Percentiles rank a stretch among this genome's conserved stretches.
These are phyloP conservation scores for Xanthoceras sorbifolium DNA, from an alignment of 345 rosid species.

Conservation along the genomic window DNA sequence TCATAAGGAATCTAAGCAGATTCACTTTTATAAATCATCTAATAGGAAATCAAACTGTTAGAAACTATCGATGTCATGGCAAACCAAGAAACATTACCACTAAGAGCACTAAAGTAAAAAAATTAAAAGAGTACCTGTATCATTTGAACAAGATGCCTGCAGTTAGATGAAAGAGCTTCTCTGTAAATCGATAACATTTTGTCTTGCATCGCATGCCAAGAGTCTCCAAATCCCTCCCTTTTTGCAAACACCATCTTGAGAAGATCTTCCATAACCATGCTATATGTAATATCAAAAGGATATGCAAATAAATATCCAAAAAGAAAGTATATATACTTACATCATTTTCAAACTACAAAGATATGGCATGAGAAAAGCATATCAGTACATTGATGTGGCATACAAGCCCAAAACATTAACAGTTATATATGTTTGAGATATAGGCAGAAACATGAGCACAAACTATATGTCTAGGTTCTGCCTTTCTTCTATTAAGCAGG, in stretches of 20 bases:
- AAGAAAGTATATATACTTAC: neutral
- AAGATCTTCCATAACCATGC: conserved; percentile 70
- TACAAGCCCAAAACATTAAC: neutral
- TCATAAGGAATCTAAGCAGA: conserved; percentile 13
- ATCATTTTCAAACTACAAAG: neutral
- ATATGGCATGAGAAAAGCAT: neutral
- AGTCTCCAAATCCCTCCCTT: conserved; percentile 55
- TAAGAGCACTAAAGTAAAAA: conserved; percentile 12
- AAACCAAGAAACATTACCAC: conserved; percentile 3
- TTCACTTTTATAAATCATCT: conserved; percentile 10
- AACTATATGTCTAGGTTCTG: neutral
- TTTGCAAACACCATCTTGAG: conserved; percentile 65
- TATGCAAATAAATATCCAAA: conserved; percentile 19
- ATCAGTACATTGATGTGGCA: neutral
- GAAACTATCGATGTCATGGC: neutral
- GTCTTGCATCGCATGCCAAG: conserved; percentile 59
- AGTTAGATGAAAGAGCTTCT: conserved; percentile 75
- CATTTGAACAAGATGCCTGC: conserved; percentile 61
- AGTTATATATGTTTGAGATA: neutral
- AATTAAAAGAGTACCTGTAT: conserved; percentile 57
- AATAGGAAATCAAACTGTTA: neutral
- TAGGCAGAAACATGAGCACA: neutral
- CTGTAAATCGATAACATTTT: conserved; percentile 61
- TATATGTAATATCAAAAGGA: conserved; percentile 40
- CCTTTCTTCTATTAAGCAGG: neutral